Evolutionary conservation across 2,329 filamentous ascomycete species (phyloP).

Genomic region (Bertia moriformis): DNA sequence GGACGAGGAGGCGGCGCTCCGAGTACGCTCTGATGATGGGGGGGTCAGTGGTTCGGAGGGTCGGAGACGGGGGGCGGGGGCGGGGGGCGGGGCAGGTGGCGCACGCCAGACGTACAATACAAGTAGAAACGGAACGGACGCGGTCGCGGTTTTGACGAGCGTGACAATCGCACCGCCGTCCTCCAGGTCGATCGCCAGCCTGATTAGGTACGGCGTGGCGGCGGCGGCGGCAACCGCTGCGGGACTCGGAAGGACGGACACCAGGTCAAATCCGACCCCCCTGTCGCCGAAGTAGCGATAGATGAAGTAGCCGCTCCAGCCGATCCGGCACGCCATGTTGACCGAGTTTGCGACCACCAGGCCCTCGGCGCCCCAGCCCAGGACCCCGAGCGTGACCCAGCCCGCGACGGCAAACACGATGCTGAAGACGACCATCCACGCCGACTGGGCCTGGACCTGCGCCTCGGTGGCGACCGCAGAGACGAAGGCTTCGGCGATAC

Average conservation of each 20-base stretch:
- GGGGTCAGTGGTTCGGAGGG: slow-evolving; percentile 14
- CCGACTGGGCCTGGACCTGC: slow-evolving; percentile 63
- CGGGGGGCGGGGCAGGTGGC: no score
- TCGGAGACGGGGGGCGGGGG: slow-evolving; percentile 5
- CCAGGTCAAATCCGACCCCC: slow-evolving; percentile 22
- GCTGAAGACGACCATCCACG: slow-evolving; percentile 77
- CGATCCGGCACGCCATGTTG: slow-evolving; percentile 75
- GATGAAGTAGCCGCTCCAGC: slow-evolving; percentile 69
- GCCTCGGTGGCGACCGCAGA: slow-evolving; percentile 66
- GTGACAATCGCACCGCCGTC: slow-evolving; percentile 13
- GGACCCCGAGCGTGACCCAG: slow-evolving; percentile 57
- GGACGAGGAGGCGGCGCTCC: slow-evolving; percentile 36
- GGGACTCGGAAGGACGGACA: slow-evolving; percentile 25
- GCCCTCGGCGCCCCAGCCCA: slow-evolving; percentile 60
- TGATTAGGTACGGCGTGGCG: slow-evolving; percentile 25
- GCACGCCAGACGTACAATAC: slow-evolving; percentile 44
- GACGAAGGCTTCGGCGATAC: slow-evolving; percentile 83
- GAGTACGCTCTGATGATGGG: slow-evolving; percentile 28
- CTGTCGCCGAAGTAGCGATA: slow-evolving; percentile 39
- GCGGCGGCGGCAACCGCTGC: slow-evolving; percentile 25
- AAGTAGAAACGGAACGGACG: slow-evolving; percentile 34
- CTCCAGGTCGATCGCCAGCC: slow-evolving; percentile 10
- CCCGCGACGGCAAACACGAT: slow-evolving; percentile 60
- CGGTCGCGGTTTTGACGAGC: slow-evolving; percentile 27
- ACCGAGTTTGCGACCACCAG: slow-evolving; percentile 76